Evolutionary conservation across 139 green algal species (phyloP), one percentile per base, ranked within the genome.

Genomic region (Picochlorum sp.): DNA sequence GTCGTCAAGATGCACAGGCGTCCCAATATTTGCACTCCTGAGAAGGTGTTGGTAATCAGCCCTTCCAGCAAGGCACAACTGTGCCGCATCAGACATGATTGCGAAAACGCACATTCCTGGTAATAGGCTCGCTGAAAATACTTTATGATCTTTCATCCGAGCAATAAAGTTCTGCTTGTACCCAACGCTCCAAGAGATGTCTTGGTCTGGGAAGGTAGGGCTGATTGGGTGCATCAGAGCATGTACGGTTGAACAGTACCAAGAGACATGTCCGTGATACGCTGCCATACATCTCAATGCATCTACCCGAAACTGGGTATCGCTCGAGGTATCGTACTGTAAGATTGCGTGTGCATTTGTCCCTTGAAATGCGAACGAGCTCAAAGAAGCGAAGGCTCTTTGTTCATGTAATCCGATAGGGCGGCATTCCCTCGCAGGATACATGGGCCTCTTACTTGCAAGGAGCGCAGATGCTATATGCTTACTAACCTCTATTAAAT

Each of bases 291-390:
- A 41, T 11, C 34, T 41, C 34, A 41, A 41, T 41, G 34, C 34
- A 41, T 41, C 23, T 51, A 15, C 15, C 5, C n/a, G 4, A 23
- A 26, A 57, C 6, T 59, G n/a, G 8, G 13, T 10, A 18, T 37
- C 51, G 8, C 3, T 4, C 16, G 26, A 31, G 9, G 6, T 38
- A 3, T 45, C 14, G 23, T 41, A 37, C 6, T 8, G 21, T 21
- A 81, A 30, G 6, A 78, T 21, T 20, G 63, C 52, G 31, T 84
- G 74, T 15, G 74, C 59, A 57, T 82, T 84, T 49, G 70, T 84
- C 54, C 77, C 75, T 65, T 94, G 85, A 72, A 89, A 94, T 2
- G 85, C 81, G 65, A 90, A 91, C 2, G 77, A 79, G 68, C 70
- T 86, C 16, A 90, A 72, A 31, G 77, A 81, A 4, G 45, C 60